phyloP scores from a whole-genome alignment of 2,329 filamentous ascomycete genomes.

The Dissoconium aciculare region DNA sequence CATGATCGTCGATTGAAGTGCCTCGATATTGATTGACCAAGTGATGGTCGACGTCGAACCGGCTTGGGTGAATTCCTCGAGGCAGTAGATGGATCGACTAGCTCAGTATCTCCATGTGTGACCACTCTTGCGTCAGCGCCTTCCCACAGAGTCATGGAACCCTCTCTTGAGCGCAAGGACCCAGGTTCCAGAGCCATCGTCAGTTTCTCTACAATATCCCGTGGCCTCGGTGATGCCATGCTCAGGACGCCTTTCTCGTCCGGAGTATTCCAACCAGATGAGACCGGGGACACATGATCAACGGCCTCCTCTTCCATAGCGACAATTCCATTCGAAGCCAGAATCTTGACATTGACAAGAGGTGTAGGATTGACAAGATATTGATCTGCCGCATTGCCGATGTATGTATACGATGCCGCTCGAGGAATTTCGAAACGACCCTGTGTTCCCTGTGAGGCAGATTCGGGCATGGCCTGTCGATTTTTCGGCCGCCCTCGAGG shows the following conservation, averaged over 20 bases:
- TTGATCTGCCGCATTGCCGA: constrained; percentile 25
- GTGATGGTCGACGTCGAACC: constrained; percentile 13
- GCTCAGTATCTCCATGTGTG: too few species aligned
- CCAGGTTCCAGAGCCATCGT: too few species aligned
- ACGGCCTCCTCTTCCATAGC: constrained; percentile 21
- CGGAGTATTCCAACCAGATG: constrained; percentile 32
- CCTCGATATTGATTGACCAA: constrained; percentile 16
- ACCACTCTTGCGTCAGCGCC: constrained; percentile 12
- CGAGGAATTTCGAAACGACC: constrained; percentile 29
- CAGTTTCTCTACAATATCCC: constrained; percentile 19
- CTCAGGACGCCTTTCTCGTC: constrained; percentile 22
- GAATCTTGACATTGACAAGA: constrained; percentile 27
- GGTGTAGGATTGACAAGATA: constrained; percentile 13
- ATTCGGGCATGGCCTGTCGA: too few species aligned
- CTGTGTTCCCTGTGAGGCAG: too few species aligned
- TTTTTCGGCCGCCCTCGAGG: too few species aligned
- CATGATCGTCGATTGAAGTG: constrained; percentile 18
- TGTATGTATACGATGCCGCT: constrained; percentile 43
- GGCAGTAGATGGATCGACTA: too few species aligned
- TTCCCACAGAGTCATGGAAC: constrained; percentile 10
- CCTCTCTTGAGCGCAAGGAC: constrained; percentile 13
- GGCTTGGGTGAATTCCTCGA: constrained; percentile 13
- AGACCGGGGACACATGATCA: constrained; percentile 25
- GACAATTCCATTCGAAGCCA: constrained; percentile 31
- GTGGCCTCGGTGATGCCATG: constrained; percentile 16